These are phyloP conservation scores for Ganoderma lucidum DNA, from an alignment of 1,284 basidiomycete species.

Conservation along the genomic window DNA sequence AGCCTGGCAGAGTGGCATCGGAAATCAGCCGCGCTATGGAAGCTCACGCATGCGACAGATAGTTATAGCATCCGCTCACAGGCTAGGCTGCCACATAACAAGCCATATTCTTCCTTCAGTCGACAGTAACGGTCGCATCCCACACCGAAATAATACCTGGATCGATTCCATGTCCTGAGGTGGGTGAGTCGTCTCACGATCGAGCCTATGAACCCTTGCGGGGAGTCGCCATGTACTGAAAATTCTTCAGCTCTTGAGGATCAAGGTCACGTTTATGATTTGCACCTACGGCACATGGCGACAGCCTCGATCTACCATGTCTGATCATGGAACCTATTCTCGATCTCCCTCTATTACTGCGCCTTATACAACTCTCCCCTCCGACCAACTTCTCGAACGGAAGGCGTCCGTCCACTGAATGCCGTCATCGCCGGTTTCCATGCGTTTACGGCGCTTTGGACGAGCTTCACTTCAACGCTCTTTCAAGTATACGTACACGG, in stretches of 20 bases:
- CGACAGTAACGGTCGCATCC: too few species aligned
- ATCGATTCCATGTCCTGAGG: background rate
- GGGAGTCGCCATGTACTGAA: background rate
- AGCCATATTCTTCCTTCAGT: too few species aligned
- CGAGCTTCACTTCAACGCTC: background rate
- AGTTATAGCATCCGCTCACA: background rate
- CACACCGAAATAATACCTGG: too few species aligned
- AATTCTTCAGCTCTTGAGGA: background rate
- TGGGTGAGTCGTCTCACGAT: too few species aligned
- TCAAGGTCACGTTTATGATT: background rate
- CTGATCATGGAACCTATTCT: background rate
- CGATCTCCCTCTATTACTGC: background rate
- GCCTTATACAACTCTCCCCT: background rate
- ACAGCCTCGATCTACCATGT: background rate
- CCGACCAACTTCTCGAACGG: background rate
- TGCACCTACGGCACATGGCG: too few species aligned
- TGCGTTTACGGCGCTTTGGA: background rate
- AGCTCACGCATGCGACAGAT: background rate
- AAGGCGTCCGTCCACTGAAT: background rate
- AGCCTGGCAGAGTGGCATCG: background rate
- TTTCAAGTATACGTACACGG: background rate
- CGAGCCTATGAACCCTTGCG: background rate
- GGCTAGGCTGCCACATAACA: too few species aligned
- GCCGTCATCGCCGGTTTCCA: background rate
- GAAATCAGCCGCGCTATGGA: background rate